Percentiles rank a stretch among this genome's conserved stretches.
Conservation (phyloP, 306 rosid genomes). For the Vigna hirtella region DNA sequence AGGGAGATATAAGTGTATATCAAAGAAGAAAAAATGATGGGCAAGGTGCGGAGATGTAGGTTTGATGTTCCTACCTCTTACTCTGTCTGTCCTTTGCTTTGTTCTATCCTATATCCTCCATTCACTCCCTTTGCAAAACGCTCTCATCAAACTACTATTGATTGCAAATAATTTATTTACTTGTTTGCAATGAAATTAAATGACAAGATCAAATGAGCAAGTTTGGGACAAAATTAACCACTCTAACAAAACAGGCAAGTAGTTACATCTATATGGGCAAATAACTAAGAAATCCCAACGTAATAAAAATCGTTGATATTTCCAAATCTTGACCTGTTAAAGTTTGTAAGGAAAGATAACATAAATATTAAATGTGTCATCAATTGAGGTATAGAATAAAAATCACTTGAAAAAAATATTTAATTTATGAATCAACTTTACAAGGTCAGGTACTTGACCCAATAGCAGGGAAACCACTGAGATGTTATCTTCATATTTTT, state of each 20-base stretch:
- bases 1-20: slow-evolving; percentile 31
- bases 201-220: slow-evolving; percentile 7
- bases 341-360: slow-evolving; percentile 7
- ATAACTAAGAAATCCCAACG: slow-evolving; percentile 12
- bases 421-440: slow-evolving; percentile 28
- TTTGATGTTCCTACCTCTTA: slow-evolving; percentile 30
- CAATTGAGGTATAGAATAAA: slow-evolving; percentile 16
- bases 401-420: slow-evolving; percentile 3
- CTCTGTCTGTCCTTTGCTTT: slow-evolving; percentile 30
- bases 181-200: slow-evolving; percentile 14
- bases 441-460: slow-evolving; percentile 31
- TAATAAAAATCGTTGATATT: slow-evolving; percentile 1
- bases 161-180: slow-evolving; percentile 24
- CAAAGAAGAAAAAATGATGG: slow-evolving; percentile 22
- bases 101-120: slow-evolving; percentile 40
- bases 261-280: slow-evolving; percentile 25
- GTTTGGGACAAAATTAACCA: slow-evolving; percentile 32
- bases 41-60: slow-evolving; percentile 26
- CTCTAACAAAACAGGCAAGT: slow-evolving; percentile 21
- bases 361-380: slow-evolving; percentile 18
- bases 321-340: slow-evolving; percentile 25
- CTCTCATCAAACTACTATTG: slow-evolving; percentile 46
- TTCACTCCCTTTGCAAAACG: slow-evolving; percentile 53
- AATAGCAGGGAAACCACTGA: slow-evolving; percentile 23
- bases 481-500: slow-evolving; percentile 24